Evolutionary conservation across 495 filamentous ascomycete species (phyloP).

Genomic region (Evernia prunastri): DNA sequence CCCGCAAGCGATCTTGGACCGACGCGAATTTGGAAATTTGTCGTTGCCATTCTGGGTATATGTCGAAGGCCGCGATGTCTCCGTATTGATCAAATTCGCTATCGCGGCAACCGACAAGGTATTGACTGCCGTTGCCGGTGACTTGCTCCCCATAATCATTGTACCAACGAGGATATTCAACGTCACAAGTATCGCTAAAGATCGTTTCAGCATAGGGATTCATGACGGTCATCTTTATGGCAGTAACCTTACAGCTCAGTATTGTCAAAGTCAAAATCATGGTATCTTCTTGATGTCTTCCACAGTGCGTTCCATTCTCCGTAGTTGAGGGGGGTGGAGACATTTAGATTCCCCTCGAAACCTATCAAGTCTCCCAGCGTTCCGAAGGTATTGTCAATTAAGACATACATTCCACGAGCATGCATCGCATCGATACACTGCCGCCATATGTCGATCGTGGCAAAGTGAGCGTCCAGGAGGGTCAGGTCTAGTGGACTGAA

Average conservation of each 20-base stretch:
- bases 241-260: constrained; percentile 21
- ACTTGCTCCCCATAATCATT: constrained; percentile 29
- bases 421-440: constrained; percentile 33
- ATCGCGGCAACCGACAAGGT: constrained; percentile 34
- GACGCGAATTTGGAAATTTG: constrained; percentile 37
- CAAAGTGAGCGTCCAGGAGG: constrained; percentile 37
- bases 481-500: constrained; percentile 38
- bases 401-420: constrained; percentile 36
- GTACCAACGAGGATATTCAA: constrained; percentile 36
- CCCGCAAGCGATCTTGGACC: constrained; percentile 38
- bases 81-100: constrained; percentile 42
- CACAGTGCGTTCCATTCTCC: constrained; percentile 40
- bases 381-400: constrained; percentile 37
- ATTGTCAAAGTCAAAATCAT: constrained; percentile 35
- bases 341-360: constrained; percentile 41
- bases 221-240: background rate
- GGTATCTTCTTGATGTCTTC: constrained; percentile 38
- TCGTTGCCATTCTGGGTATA: constrained; percentile 36
- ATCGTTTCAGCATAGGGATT: background rate
- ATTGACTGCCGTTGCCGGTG: constrained; percentile 25
- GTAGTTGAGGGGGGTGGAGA: constrained; percentile 37
- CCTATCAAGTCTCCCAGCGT: constrained; percentile 45
- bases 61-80: constrained; percentile 38
- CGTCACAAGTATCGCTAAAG: constrained; percentile 25
- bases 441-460: constrained; percentile 36